Evolutionary conservation across 129 eudicot species (phyloP).

Genomic region (Helichrysum umbraculigerum): DNA sequence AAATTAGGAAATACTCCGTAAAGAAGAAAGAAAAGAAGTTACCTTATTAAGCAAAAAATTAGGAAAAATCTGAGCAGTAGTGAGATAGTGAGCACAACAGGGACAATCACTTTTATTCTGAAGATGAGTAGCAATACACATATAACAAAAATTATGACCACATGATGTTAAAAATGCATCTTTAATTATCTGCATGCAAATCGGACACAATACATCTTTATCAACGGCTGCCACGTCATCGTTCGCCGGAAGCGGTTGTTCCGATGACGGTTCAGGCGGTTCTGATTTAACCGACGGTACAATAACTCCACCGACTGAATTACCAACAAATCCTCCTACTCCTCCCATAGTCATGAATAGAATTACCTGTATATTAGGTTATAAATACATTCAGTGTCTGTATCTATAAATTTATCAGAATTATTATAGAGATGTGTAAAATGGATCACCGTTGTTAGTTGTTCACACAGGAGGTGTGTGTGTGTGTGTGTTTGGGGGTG

Average conservation of each 20-base stretch:
- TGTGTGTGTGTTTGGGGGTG: conserved; percentile 20
- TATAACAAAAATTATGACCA: conserved; percentile 87
- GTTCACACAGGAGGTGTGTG: background rate
- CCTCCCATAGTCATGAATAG: conserved; percentile 34
- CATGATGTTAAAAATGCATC: conserved; percentile 87
- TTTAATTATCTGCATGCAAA: conserved; percentile 90
- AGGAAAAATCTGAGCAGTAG: conserved; percentile 66
- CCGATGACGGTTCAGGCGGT: conserved; percentile 37
- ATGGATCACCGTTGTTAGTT: conserved; percentile 27
- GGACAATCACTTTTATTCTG: conserved; percentile 89
- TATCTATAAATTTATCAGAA: conserved; percentile 18
- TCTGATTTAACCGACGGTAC: conserved; percentile 77
- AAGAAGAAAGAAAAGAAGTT: background rate
- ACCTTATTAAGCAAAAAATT: conserved; percentile 92
- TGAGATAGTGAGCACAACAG: conserved; percentile 64
- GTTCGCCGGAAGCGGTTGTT: conserved; percentile 20
- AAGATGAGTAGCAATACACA: conserved; percentile 85
- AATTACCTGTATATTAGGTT: background rate
- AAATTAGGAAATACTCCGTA: background rate
- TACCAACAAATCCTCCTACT: background rate
- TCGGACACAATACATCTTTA: conserved; percentile 77
- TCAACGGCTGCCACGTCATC: conserved; percentile 41
- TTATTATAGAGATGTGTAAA: background rate
- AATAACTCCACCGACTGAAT: conserved; percentile 54
- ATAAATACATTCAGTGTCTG: background rate